phyloP scores from a whole-genome alignment of 306 rosid genomes.

The Begonia loranthoides region DNA sequence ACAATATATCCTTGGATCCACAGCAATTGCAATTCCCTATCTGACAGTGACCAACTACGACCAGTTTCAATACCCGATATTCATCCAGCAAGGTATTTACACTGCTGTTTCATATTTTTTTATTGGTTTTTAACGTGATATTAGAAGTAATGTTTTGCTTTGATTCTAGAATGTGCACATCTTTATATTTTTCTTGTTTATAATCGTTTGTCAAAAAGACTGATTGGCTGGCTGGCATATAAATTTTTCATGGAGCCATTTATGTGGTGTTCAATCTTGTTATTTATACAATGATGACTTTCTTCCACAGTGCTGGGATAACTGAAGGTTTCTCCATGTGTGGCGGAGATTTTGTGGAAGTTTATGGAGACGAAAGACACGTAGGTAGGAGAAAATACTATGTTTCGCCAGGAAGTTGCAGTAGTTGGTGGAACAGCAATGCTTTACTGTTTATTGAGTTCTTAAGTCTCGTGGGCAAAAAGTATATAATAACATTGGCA shows the following conservation, averaged over 20 bases:
- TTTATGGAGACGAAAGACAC: constrained; percentile 73
- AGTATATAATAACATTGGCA: too few species aligned
- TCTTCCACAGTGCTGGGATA: constrained; percentile 71
- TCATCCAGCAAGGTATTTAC: constrained; percentile 81
- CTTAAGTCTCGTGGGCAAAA: background rate
- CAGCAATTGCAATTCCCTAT: constrained; percentile 79
- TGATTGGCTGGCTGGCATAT: background rate
- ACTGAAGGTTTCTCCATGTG: constrained; percentile 99
- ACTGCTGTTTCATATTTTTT: constrained; percentile 1
- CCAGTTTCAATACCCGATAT: constrained; percentile 81
- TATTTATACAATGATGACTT: background rate
- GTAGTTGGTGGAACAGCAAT: background rate
- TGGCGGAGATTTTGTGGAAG: constrained; percentile 95
- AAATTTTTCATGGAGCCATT: constrained; percentile 10
- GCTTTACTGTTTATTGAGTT: background rate
- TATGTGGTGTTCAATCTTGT: constrained; percentile 1
- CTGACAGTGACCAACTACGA: constrained; percentile 81
- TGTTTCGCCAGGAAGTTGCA: background rate
- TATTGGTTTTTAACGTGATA: too few species aligned
- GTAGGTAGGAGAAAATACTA: constrained; percentile 36
- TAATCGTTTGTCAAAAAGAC: background rate
- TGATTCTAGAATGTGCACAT: background rate
- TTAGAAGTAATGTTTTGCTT: too few species aligned
- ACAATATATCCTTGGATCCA: constrained; percentile 88
- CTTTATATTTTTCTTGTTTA: background rate